A percentile compares a stretch with the other conserved stretches of the same genome.
These are phyloP conservation scores for Colletotrichum nymphaeae DNA, from an alignment of 2,329 filamentous ascomycete genomes.

Conservation along the genomic window DNA sequence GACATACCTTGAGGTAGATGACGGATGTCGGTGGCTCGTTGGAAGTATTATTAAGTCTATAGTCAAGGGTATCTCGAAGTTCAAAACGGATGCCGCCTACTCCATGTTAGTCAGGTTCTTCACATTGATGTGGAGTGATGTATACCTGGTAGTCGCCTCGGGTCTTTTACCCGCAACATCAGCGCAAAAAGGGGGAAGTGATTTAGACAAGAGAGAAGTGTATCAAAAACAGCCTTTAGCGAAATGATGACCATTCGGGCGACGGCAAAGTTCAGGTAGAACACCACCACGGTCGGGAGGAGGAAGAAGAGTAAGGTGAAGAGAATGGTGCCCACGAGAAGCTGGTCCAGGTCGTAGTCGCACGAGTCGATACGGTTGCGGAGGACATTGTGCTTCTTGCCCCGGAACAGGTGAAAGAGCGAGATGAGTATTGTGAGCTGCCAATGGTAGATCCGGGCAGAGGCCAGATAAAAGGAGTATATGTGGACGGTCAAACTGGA, in stretches of 20 bases:
- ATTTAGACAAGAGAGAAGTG: conserved; percentile 91
- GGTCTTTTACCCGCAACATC: conserved; percentile 96
- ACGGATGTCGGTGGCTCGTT: conserved; percentile 77
- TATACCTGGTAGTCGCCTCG: conserved; percentile 83
- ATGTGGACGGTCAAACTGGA: conserved; percentile 95
- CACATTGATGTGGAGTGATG: conserved; percentile 32
- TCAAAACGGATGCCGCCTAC: conserved; percentile 88
- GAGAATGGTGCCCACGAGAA: conserved; percentile 94
- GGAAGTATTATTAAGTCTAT: conserved; percentile 54
- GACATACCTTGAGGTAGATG: conserved; percentile 82
- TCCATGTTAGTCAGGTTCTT: conserved; percentile 59
- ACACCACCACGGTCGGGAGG: conserved; percentile 93
- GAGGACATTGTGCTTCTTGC: conserved; percentile 97
- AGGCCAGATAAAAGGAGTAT: conserved; percentile 97
- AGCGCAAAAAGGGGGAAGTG: conserved; percentile 97
- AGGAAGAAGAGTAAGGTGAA: conserved; percentile 97
- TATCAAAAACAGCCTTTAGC: conserved; percentile 91
- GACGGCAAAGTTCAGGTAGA: conserved; percentile 95
- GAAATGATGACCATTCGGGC: conserved; percentile 96
- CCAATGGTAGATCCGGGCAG: conserved; percentile 98
- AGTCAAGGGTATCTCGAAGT: conserved; percentile 77
- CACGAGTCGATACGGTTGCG: conserved; percentile 98
- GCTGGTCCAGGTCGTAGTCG: conserved; percentile 97
- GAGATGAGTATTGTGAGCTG: conserved; percentile 96
- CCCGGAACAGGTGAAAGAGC: conserved; percentile 97